Evolutionary conservation across 345 rosid genomes (phyloP), one percentile per base, ranked within the genome.

Genomic region (Raphanus sativus): DNA sequence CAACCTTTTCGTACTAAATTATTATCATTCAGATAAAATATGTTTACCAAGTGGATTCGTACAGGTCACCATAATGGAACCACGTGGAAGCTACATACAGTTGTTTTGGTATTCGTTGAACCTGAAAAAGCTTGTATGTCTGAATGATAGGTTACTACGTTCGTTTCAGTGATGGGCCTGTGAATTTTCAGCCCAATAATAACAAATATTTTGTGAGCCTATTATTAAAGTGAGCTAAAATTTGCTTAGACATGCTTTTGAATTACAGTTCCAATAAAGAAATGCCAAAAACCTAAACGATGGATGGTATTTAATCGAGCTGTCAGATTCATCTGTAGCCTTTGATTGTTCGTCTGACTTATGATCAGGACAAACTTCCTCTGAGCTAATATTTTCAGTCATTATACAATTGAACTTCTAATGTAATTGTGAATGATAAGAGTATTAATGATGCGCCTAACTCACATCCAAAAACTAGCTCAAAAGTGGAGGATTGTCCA

Each of bases 1-100:
- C 26, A 36, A 58, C 59, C 75, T 70, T 63, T 70, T 70, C 76
- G 71, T 77, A 70, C 71, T 28, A 28, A 28, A 21, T 38, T 64
- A 17, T 64, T 32, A 55, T 70, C 62, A 70, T 65, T 21, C 65
- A 29, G 66, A 77, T 77, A 5, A 45, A 64, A 38, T n/a, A 64
- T 70, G 71, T 77, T 40, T 21, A 13, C 61, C 66, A 77, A 77
- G 62, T 56, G 76, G 71, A 28, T 2, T 0, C 2, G 1, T 30
- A 71, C 71, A 77, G 67, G 62, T 71, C 76, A 0, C 0, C 0
- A 0, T 4, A 65, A 1, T 2, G 67, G 52, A 0, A 0, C 67
- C 81, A 77, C 76, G 76, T 77, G 71, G 71, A 29, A 29, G 50
- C 16, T 10, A 25, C 16, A 11, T 21, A 58, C 65, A 29, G 60